Evolutionary conservation across 164 flowering plant genomes (phyloP).

Genomic region (Protea cynaroides): DNA sequence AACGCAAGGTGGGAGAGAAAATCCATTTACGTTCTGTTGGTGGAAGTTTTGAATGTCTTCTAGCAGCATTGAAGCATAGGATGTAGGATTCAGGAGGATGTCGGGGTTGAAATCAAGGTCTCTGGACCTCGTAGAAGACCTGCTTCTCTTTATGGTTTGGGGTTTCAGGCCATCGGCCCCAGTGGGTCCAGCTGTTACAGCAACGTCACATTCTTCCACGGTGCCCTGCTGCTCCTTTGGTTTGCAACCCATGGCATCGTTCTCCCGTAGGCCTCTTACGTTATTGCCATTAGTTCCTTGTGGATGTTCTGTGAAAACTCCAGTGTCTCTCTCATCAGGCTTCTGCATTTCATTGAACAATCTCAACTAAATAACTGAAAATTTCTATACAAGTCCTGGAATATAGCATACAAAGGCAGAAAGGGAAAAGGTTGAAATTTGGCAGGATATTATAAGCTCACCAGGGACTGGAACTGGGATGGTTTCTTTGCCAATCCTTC

Average conservation of each 20-base stretch:
- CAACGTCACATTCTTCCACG: slow-evolving; percentile 10
- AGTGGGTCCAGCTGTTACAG: slow-evolving; percentile 5
- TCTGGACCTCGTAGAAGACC: slow-evolving; percentile 47
- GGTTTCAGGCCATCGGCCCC: slow-evolving; percentile 33
- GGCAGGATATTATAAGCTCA: slow-evolving; percentile 3
- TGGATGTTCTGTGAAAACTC: neutral
- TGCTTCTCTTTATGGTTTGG: slow-evolving; percentile 31
- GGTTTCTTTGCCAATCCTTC: slow-evolving; percentile 6
- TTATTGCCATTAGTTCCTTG: neutral
- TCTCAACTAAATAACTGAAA: neutral
- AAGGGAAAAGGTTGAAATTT: too few species aligned
- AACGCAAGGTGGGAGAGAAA: slow-evolving; percentile 72
- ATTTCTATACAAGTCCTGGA: neutral
- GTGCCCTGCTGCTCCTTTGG: slow-evolving; percentile 15
- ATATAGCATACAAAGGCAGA: too few species aligned
- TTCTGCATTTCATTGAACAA: slow-evolving; percentile 24
- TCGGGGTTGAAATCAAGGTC: slow-evolving; percentile 47
- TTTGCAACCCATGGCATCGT: slow-evolving; percentile 1
- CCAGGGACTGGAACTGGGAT: slow-evolving; percentile 21
- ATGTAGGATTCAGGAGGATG: slow-evolving; percentile 34
- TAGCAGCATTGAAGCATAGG: slow-evolving; percentile 51
- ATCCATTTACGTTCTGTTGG: slow-evolving; percentile 40
- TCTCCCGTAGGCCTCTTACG: neutral
- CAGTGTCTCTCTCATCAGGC: slow-evolving; percentile 19
- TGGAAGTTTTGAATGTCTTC: slow-evolving; percentile 90